Conservation (phyloP, 2,329 filamentous ascomycete species). For the Diaporthe sp. region DNA sequence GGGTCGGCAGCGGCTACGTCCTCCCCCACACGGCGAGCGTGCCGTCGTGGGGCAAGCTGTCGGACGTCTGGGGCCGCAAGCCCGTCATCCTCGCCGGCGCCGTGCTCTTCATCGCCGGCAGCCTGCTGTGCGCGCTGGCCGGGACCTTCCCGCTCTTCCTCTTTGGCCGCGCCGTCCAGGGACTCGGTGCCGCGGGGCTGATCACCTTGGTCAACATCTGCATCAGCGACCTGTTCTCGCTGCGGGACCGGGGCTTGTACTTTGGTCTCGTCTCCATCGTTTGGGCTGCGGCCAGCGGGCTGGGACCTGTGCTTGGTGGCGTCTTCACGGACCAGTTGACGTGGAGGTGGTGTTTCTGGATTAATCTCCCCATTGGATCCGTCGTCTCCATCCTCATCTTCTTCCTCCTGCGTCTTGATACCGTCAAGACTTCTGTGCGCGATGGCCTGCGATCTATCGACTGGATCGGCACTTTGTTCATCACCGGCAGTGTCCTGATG, state of each 20-base stretch:
- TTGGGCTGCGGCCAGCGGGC: constrained; percentile 57
- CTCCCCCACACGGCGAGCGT: constrained; percentile 70
- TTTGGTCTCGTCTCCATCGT: constrained; percentile 58
- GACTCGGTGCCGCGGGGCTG: constrained; percentile 53
- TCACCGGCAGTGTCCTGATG: constrained; percentile 74
- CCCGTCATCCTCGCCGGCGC: constrained; percentile 52
- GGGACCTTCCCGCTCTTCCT: constrained; percentile 55
- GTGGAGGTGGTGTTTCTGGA: constrained; percentile 48
- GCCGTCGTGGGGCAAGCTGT: constrained; percentile 69
- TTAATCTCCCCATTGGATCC: constrained; percentile 44
- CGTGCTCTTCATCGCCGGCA: constrained; percentile 53
- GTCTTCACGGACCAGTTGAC: constrained; percentile 43
- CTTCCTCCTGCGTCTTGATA: constrained; percentile 62
- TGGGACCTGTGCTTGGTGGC: constrained; percentile 45
- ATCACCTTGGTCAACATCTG: constrained; percentile 54
- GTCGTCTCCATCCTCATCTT: constrained; percentile 42
- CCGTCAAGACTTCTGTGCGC: constrained; percentile 70
- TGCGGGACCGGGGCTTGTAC: constrained; percentile 46
- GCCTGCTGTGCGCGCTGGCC: constrained; percentile 52
- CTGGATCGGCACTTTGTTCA: constrained; percentile 69
- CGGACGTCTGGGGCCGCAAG: constrained; percentile 59
- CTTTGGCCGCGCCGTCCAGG: constrained; percentile 50
- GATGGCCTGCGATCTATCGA: constrained; percentile 73
- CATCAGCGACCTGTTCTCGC: constrained; percentile 51
- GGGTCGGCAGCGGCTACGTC: constrained; percentile 76